These are phyloP conservation scores for Penicillium brevicompactum DNA, from an alignment of 2,329 filamentous ascomycete species.

Conservation along the genomic window DNA sequence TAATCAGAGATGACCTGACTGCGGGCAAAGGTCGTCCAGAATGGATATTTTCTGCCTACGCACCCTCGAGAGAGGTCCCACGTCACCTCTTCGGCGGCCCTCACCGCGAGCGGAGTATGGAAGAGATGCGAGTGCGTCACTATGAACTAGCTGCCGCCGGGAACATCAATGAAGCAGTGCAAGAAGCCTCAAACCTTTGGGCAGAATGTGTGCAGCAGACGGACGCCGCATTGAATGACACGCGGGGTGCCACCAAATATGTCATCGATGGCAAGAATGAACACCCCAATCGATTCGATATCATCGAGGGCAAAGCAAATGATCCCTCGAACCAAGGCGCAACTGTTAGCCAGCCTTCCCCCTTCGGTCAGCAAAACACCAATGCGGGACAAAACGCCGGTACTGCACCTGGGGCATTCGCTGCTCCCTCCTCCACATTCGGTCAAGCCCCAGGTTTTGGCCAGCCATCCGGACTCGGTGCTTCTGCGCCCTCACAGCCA, in stretches of 20 bases:
- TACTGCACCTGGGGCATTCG: slow-evolving; percentile 21
- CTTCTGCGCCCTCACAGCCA: slow-evolving; percentile 16
- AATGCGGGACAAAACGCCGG: not conserved
- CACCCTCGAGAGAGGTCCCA: slow-evolving; percentile 73
- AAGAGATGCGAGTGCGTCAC: slow-evolving; percentile 76
- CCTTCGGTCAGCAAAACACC: slow-evolving; percentile 29
- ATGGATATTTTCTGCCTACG: slow-evolving; percentile 88
- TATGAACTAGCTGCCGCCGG: slow-evolving; percentile 67
- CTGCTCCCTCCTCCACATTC: slow-evolving; percentile 20
- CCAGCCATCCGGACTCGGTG: slow-evolving; percentile 30
- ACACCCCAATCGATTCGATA: slow-evolving; percentile 74
- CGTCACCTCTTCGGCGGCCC: slow-evolving; percentile 81
- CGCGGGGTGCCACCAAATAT: slow-evolving; percentile 72
- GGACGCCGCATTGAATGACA: slow-evolving; percentile 67
- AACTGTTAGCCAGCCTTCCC: slow-evolving; percentile 24
- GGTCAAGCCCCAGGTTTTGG: slow-evolving; percentile 23
- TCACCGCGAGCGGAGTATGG: slow-evolving; percentile 79
- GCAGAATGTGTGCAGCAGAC: slow-evolving; percentile 71
- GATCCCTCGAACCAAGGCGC: slow-evolving; percentile 16
- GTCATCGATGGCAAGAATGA: slow-evolving; percentile 66
- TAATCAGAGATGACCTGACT: slow-evolving; percentile 68
- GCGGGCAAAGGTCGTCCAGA: slow-evolving; percentile 65
- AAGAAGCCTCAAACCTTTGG: slow-evolving; percentile 58
- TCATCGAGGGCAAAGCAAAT: slow-evolving; percentile 35
- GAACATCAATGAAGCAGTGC: slow-evolving; percentile 57